Evolutionary conservation across 1,284 basidiomycete genomes (phyloP).

Genomic region (Moniliophthora roreri): DNA sequence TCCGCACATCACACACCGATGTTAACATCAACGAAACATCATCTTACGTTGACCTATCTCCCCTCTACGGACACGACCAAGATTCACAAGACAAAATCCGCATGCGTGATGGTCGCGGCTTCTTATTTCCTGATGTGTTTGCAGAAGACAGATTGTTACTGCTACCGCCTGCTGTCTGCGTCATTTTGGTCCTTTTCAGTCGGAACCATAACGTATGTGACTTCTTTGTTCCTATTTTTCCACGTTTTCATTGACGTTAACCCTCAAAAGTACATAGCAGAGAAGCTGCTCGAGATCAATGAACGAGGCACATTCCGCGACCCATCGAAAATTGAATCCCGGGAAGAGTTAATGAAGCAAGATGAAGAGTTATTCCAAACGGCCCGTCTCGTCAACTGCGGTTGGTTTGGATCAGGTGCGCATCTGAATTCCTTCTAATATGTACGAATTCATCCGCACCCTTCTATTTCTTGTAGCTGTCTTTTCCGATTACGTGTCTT

Average conservation of each 20-base stretch:
- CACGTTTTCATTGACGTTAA: background rate
- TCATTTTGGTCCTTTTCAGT: conserved; percentile 76
- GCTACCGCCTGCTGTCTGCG: conserved; percentile 76
- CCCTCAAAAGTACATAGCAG: conserved; percentile 67
- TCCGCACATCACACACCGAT: conserved; percentile 68
- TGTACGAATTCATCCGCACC: background rate
- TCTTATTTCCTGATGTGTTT: conserved; percentile 70
- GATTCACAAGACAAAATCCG: conserved; percentile 64
- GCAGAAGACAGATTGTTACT: conserved; percentile 78
- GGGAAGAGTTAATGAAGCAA: conserved; percentile 47
- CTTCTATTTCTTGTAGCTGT: conserved; percentile 37
- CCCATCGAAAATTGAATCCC: conserved; percentile 40
- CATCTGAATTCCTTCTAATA: conserved; percentile 1
- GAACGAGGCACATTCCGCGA: conserved; percentile 62
- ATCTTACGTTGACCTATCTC: conserved; percentile 83
- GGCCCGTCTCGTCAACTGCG: conserved; percentile 74
- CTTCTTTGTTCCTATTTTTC: conserved; percentile 9
- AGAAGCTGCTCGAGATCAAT: conserved; percentile 76
- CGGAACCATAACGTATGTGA: conserved; percentile 80
- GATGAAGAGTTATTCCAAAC: conserved; percentile 85
- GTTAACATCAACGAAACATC: conserved; percentile 81
- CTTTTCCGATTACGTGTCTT: conserved; percentile 76
- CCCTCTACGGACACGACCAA: conserved; percentile 73
- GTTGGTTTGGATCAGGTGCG: conserved; percentile 65
- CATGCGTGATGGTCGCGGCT: conserved; percentile 61